phyloP scores from a whole-genome alignment of 441 rosid species.

The Sinapis alba region DNA sequence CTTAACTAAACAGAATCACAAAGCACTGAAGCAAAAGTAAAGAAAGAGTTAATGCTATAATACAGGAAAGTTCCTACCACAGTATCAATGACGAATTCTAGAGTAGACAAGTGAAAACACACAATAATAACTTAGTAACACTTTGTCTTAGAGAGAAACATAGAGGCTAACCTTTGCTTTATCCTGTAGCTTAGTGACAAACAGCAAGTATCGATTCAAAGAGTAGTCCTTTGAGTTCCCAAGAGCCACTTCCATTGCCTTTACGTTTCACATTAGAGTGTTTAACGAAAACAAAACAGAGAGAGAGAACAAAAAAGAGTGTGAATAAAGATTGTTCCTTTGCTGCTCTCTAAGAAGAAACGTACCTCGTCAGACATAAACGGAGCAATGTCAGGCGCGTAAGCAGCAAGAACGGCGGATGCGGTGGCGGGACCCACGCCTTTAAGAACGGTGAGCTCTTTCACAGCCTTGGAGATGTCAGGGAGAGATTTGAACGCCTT shows the following conservation, averaged over 20 bases:
- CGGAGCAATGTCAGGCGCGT: conserved; percentile 75
- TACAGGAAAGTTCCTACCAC: not conserved
- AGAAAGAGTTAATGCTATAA: not conserved
- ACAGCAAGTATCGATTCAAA: conserved; percentile 65
- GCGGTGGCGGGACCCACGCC: conserved; percentile 96
- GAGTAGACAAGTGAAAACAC: not conserved
- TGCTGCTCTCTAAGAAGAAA: not conserved
- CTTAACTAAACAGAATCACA: not conserved
- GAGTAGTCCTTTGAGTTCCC: conserved; percentile 77
- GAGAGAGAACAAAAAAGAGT: not conserved
- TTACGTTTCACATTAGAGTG: not conserved
- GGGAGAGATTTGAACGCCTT: conserved; percentile 81
- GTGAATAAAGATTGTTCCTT: not conserved
- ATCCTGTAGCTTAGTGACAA: conserved; percentile 56
- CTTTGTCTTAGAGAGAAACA: conserved; percentile 10
- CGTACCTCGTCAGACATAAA: conserved; percentile 92
- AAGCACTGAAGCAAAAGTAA: not conserved
- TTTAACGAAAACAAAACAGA: not conserved
- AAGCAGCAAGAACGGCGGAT: conserved; percentile 87
- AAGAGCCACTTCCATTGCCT: conserved; percentile 81
- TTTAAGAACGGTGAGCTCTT: conserved; percentile 76
- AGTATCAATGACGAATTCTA: not conserved
- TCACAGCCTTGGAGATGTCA: conserved; percentile 64
- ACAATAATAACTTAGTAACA: not conserved
- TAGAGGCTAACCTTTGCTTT: conserved; percentile 61